Base-by-base conservation (phyloP, 2,329 filamentous ascomycete species). In the Fusarium aywerte region DNA sequence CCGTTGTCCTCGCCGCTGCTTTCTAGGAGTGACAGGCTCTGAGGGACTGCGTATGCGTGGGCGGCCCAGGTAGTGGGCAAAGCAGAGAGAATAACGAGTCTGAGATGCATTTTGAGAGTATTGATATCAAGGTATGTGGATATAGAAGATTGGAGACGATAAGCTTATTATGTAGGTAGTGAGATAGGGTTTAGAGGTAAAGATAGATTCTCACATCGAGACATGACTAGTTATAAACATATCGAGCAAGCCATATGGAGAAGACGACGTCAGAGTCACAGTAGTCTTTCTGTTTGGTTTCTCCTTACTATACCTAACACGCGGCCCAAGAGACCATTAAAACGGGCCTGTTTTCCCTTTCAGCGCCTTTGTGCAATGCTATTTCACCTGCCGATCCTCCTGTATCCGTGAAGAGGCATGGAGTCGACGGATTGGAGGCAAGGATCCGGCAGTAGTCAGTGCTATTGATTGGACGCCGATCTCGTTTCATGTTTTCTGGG, bases 1-100 rank as follows among this genome's bases (percentile, higher is more conserved):
- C 65, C 62, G 20, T 72, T 63, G 12, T 69, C 62, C 29, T 64
- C 44, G 18, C 66, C 57, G 35, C 72, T 67, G 13, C 69, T 59
- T 21, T 74, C 75, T 38, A 64, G 62, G 23, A 69, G 61, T n/a
- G 69, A 48, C 11, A 79, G 65, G 16, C 53, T 62, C 10, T 69
- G 54, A 18, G 75, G 74, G 16, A 75, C 66, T 9, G 62, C 44
- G 64, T 79, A 78, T 27, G 70, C 65, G 35, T 73, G 65, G 12
- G 62, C 56, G 5, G 71, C 70, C 49, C 65, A 66, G 13, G 59
- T 68, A 2, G 62, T 51, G 12, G 74, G 68, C 42, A 76, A 42
- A 32, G 65, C 56, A 33, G 72, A 68, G 10, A 74, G 52, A 42
- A 73, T 51, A 43, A 74, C 12, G 27, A 64, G 58, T 25, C 43